A percentile compares a stretch with the other conserved stretches of the same genome.
Conservation (phyloP, 345 rosid genomes). For the Aegle marmelos region DNA sequence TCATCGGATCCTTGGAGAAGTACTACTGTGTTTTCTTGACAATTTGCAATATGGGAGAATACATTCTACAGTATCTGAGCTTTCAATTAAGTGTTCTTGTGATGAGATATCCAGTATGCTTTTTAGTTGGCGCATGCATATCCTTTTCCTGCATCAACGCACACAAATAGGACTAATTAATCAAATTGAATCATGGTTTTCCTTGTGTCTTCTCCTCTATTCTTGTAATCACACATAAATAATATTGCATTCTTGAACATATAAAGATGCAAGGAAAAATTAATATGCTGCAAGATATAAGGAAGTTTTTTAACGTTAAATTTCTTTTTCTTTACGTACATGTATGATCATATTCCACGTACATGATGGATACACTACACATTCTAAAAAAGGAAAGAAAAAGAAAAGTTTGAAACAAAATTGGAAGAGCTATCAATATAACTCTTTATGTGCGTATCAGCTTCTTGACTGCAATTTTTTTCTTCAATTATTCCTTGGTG, state of each 20-base stretch:
- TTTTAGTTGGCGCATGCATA: neutral
- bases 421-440: slow-evolving; percentile 5
- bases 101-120: neutral
- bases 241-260: neutral
- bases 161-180: neutral
- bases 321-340: slow-evolving; percentile 28
- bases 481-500: slow-evolving; percentile 53
- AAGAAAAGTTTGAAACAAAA: slow-evolving; percentile 10
- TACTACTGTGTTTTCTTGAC: neutral
- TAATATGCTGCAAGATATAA: neutral
- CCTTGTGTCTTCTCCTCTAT: too few species aligned
- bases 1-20: neutral
- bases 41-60: too few species aligned
- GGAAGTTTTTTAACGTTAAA: neutral
- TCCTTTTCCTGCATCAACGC: slow-evolving; percentile 17
- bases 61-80: neutral
- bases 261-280: neutral
- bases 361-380: slow-evolving; percentile 14
- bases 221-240: neutral
- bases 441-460: neutral
- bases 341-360: slow-evolving; percentile 18
- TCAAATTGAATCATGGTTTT: neutral
- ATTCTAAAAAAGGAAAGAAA: neutral
- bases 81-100: neutral
- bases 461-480: neutral